Evolutionary conservation across 768 basidiomycete species (phyloP).

Genomic region (Epithele typhae): DNA sequence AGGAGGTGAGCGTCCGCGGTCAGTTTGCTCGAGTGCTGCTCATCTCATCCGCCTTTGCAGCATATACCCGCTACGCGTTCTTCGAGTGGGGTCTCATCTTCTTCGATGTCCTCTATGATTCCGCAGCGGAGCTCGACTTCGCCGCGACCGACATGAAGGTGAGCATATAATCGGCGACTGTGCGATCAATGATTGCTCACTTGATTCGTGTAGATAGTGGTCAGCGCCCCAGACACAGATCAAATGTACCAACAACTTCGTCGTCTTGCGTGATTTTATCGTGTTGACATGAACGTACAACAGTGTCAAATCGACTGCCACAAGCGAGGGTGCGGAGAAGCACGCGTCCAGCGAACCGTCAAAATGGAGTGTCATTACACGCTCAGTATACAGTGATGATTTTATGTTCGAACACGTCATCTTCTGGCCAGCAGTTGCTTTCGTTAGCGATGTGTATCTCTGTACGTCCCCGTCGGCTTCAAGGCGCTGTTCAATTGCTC

Average conservation of each 20-base stretch:
- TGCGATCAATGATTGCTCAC: too few species aligned
- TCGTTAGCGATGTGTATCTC: conserved; percentile 48
- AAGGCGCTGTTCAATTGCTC: background rate
- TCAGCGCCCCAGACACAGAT: conserved; percentile 19
- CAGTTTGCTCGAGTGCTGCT: too few species aligned
- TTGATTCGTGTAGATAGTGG: too few species aligned
- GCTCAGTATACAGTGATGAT: too few species aligned
- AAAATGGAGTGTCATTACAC: too few species aligned
- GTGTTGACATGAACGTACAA: background rate
- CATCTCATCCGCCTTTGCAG: conserved; percentile 31
- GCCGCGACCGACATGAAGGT: conserved; percentile 50
- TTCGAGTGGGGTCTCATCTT: conserved; percentile 85
- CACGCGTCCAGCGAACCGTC: too few species aligned
- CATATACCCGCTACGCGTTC: conserved; percentile 82
- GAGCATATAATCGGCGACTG: too few species aligned
- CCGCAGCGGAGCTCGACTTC: conserved; percentile 60
- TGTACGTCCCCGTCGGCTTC: conserved; percentile 40
- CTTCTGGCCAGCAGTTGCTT: conserved; percentile 21
- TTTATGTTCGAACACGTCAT: background rate
- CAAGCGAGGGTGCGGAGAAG: background rate
- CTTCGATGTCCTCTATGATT: conserved; percentile 70
- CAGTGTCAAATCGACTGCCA: background rate
- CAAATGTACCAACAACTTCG: conserved; percentile 44
- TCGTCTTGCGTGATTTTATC: conserved; percentile 34
- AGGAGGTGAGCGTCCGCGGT: conserved; percentile 47